phyloP scores from a whole-genome alignment of 2,329 filamentous ascomycete species.

The Fusarium paranaense region DNA sequence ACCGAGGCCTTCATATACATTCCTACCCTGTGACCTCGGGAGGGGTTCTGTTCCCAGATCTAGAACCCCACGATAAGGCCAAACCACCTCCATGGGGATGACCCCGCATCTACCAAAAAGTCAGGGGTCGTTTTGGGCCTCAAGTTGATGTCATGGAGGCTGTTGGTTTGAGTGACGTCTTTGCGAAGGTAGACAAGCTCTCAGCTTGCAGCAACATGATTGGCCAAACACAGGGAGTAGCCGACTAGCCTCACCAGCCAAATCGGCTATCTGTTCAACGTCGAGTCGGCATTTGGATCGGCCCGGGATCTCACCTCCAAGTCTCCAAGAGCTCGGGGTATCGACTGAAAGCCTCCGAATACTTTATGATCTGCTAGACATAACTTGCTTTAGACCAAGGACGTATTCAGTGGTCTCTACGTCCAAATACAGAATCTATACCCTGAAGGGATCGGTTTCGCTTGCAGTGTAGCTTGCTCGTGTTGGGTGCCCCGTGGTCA shows the following conservation, averaged over 20 bases:
- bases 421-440: background rate
- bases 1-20: background rate
- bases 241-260: background rate
- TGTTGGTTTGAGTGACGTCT: background rate
- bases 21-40: background rate
- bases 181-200: background rate
- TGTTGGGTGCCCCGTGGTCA: background rate
- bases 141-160: background rate
- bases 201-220: background rate
- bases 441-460: background rate
- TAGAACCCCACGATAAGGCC: background rate
- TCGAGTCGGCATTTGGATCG: background rate
- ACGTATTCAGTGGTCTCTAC: background rate
- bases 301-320: background rate
- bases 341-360: background rate
- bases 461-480: no score
- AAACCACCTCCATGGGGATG: background rate
- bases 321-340: background rate
- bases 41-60: background rate
- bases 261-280: background rate
- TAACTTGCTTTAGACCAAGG: background rate
- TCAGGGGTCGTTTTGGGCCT: background rate
- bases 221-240: background rate
- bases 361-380: background rate
- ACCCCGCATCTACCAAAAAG: background rate